These are phyloP conservation scores for Pistacia vera DNA, from an alignment of 345 rosid genomes.

Conservation along the genomic window DNA sequence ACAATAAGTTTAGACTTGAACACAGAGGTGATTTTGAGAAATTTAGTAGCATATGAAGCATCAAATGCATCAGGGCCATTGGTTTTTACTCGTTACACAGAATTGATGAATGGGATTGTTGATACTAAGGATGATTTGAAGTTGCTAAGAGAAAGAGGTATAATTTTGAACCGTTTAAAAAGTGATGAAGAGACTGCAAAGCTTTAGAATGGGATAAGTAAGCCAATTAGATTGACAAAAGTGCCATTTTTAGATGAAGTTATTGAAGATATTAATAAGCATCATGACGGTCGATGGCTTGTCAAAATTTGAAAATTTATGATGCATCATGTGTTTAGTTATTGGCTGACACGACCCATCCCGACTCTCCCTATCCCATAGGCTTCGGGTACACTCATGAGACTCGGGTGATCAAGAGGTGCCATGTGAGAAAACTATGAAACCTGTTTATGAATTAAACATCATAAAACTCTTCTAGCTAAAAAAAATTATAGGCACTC, in stretches of 20 bases:
- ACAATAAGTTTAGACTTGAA: conserved; percentile 56
- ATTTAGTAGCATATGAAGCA: conserved; percentile 82
- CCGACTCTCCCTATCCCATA: too few species aligned
- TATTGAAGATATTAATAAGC: conserved; percentile 73
- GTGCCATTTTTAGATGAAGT: conserved; percentile 64
- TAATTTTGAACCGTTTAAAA: conserved; percentile 61
- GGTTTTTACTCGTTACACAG: conserved; percentile 62
- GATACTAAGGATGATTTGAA: conserved; percentile 68
- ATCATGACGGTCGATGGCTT: conserved; percentile 54
- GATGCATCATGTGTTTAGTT: conserved; percentile 52
- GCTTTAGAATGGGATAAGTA: conserved; percentile 87
- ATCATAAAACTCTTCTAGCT: too few species aligned
- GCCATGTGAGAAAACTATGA: too few species aligned
- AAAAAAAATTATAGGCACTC: too few species aligned
- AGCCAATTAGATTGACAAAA: conserved; percentile 62
- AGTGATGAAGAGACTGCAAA: conserved; percentile 75
- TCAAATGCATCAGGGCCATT: conserved; percentile 36
- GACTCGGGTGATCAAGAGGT: too few species aligned
- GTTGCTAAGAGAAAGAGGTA: conserved; percentile 65
- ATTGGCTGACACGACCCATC: conserved; percentile 5
- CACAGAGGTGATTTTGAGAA: conserved; percentile 65
- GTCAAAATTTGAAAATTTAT: conserved; percentile 49
- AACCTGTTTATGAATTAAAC: too few species aligned
- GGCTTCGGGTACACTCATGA: too few species aligned
- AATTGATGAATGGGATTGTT: conserved; percentile 76